These are phyloP conservation scores for Rhynchosporium graminicola DNA, from an alignment of 2,329 filamentous ascomycete species.

Conservation along the genomic window DNA sequence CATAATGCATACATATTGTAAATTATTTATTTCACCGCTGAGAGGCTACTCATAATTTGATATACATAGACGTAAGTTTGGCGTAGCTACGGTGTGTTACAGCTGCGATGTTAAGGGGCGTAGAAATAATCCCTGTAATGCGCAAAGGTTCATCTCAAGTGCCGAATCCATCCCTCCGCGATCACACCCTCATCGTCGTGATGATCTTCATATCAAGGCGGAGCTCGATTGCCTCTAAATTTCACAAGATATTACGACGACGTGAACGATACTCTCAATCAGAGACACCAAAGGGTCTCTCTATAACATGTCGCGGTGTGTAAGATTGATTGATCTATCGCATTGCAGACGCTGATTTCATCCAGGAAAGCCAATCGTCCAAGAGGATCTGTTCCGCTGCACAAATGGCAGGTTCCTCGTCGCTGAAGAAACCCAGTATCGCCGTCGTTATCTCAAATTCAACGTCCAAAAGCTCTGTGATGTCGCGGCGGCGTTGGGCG, in stretches of 20 bases:
- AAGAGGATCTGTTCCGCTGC: slow-evolving; percentile 1
- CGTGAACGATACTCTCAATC: slow-evolving; percentile 6
- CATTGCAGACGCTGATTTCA: not conserved
- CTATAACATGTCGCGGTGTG: slow-evolving; percentile 9
- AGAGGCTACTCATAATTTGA: too few species aligned
- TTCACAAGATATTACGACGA: slow-evolving; percentile 4
- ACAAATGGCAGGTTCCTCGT: slow-evolving; percentile 9
- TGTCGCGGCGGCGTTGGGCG: slow-evolving; percentile 3
- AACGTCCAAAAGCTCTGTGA: slow-evolving; percentile 9
- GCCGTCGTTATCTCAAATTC: slow-evolving; percentile 7
- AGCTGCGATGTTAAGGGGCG: too few species aligned
- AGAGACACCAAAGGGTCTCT: not conserved
- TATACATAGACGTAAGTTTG: too few species aligned
- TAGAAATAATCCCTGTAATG: not conserved
- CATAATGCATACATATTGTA: too few species aligned
- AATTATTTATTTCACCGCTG: too few species aligned
- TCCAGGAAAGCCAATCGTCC: slow-evolving; percentile 1
- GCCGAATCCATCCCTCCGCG: not conserved
- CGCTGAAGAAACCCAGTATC: not conserved
- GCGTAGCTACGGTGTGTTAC: too few species aligned
- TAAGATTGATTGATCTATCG: not conserved
- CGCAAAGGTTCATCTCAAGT: not conserved
- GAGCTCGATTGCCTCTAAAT: not conserved
- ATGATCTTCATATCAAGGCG: slow-evolving; percentile 6
- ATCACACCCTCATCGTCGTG: not conserved